Conservation (phyloP, 805 yeast species). For the Cyberlindnera samutprakarnensis region DNA sequence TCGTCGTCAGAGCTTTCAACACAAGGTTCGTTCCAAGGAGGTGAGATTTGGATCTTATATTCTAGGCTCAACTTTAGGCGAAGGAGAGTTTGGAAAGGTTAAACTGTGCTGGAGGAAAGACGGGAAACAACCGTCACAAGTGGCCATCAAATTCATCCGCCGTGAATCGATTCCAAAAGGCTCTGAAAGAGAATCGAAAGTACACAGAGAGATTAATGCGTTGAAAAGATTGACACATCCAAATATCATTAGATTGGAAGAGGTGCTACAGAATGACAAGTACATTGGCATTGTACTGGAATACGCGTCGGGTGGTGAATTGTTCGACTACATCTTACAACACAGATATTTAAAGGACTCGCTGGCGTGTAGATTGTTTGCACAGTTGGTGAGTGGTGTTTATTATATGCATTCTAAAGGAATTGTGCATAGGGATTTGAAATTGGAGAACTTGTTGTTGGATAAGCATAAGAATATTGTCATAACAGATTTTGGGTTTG, state of each 20-base stretch:
- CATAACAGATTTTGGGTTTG: constrained; percentile 79
- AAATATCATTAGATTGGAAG: constrained; percentile 84
- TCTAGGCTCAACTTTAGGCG: constrained; percentile 90
- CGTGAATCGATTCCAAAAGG: constrained; percentile 84
- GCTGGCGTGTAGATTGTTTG: constrained; percentile 79
- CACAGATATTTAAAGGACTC: constrained; percentile 83
- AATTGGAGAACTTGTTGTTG: constrained; percentile 61
- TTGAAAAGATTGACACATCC: constrained; percentile 84
- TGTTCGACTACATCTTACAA: constrained; percentile 84
- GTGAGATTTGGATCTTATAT: constrained; percentile 85
- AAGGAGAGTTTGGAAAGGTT: constrained; percentile 98
- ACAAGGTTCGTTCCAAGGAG: constrained; percentile 43
- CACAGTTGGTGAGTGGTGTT: constrained; percentile 91
- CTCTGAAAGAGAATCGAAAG: constrained; percentile 79
- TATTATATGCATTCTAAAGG: constrained; percentile 71
- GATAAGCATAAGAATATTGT: constrained; percentile 54
- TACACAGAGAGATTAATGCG: constrained; percentile 90
- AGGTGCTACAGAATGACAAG: constrained; percentile 87
- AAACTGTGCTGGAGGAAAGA: constrained; percentile 93
- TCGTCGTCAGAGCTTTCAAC: constrained; percentile 21
- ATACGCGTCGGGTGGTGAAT: constrained; percentile 96
- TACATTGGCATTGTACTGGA: constrained; percentile 95
- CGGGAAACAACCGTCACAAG: constrained; percentile 62
- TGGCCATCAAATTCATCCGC: constrained; percentile 87
- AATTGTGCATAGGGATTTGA: constrained; percentile 65